phyloP scores from a whole-genome alignment of 768 basidiomycete species.

The Pisolithus albus region DNA sequence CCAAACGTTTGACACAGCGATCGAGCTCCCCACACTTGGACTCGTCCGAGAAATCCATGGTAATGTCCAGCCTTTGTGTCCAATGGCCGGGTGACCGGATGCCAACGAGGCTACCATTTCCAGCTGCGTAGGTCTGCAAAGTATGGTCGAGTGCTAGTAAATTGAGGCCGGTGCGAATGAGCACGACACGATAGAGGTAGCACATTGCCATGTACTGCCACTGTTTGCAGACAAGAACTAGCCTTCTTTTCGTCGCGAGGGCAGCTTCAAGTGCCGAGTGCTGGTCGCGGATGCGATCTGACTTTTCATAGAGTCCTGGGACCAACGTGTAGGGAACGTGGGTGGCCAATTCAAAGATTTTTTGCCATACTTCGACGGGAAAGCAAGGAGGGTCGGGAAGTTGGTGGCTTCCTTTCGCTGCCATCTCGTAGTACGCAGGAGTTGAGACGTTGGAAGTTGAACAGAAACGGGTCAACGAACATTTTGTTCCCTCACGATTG shows the following conservation, averaged over 20 bases:
- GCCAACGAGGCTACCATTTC: slow-evolving; percentile 6
- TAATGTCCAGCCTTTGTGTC: slow-evolving; percentile 20
- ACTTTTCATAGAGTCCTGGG: too few relatives aligned
- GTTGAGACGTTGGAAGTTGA: too few relatives aligned
- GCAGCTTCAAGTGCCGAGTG: slow-evolving; percentile 7
- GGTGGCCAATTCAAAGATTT: too few relatives aligned
- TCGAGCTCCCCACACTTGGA: neutral
- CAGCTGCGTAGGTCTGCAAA: slow-evolving; percentile 6
- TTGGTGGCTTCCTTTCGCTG: too few relatives aligned
- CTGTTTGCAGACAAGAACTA: slow-evolving; percentile 25
- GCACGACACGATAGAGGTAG: slow-evolving; percentile 19
- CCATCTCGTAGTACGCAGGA: too few relatives aligned
- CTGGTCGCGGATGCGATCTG: too few relatives aligned
- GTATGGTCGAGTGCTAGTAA: slow-evolving; percentile 15
- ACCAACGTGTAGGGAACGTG: too few relatives aligned
- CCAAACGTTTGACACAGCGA: slow-evolving; percentile 3
- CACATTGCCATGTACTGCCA: slow-evolving; percentile 22
- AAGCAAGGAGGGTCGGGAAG: too few relatives aligned
- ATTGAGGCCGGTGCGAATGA: slow-evolving; percentile 12
- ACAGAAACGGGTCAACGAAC: too few relatives aligned
- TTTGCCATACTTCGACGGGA: too few relatives aligned
- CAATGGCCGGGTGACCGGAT: too few relatives aligned
- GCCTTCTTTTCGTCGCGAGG: slow-evolving; percentile 18
- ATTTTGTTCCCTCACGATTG: too few relatives aligned
- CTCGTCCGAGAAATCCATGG: slow-evolving; percentile 8